phyloP scores from a whole-genome alignment of 345 rosid species.

The Boechera stricta region DNA sequence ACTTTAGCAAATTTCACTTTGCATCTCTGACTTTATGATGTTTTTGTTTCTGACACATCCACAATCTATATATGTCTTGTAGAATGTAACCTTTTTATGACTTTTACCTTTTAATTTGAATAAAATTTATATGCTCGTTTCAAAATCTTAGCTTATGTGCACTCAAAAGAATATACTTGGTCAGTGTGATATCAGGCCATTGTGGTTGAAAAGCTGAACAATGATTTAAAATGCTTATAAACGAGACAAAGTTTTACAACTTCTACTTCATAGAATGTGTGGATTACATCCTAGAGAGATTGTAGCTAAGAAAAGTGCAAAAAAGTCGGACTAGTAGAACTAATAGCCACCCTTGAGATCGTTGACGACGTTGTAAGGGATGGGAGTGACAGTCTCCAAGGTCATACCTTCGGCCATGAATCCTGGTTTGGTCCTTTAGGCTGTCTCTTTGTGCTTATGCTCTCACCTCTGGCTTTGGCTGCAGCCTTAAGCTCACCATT shows the following conservation, averaged over 20 bases:
- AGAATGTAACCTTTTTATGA: slow-evolving; percentile 8
- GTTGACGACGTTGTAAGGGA: background rate
- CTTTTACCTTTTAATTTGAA: background rate
- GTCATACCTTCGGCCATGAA: background rate
- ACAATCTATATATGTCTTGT: slow-evolving; percentile 19
- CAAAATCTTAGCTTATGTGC: background rate
- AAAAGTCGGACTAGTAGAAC: background rate
- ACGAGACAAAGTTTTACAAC: background rate
- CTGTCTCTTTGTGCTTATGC: too few relatives aligned
- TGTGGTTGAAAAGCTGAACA: background rate
- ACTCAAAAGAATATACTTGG: background rate
- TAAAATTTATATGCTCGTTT: background rate
- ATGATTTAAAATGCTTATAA: background rate
- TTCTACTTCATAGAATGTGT: background rate
- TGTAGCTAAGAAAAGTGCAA: background rate
- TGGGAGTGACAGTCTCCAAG: background rate
- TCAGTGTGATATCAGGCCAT: background rate
- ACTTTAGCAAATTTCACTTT: slow-evolving; percentile 24
- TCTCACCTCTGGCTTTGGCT: too few relatives aligned
- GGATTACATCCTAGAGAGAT: background rate
- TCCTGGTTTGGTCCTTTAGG: too few relatives aligned
- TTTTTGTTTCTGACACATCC: slow-evolving; percentile 25
- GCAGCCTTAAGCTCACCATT: too few relatives aligned
- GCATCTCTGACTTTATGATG: slow-evolving; percentile 33
- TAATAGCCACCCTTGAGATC: background rate